Conservation (phyloP, 768 basidiomycete genomes). For the Naganishia antarctica region DNA sequence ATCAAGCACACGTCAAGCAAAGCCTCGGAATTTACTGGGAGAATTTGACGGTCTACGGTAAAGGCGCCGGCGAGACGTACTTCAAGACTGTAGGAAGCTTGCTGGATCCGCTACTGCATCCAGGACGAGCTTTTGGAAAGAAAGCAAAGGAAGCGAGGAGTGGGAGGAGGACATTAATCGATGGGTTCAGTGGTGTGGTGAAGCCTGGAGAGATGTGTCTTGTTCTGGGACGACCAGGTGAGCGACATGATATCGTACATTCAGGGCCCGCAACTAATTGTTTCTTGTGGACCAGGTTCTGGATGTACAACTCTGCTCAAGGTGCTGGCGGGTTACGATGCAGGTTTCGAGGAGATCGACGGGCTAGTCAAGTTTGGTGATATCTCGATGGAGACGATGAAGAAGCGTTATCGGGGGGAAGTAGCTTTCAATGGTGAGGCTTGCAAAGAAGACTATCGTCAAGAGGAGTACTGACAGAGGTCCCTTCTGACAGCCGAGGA, state of each 20-base stretch:
- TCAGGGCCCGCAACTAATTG: neutral
- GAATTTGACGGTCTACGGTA: conserved; percentile 9
- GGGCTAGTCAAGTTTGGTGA: conserved; percentile 74
- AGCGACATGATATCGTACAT: too few species aligned
- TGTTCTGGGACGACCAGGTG: conserved; percentile 76
- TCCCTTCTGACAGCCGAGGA: conserved; percentile 52
- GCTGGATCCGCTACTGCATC: conserved; percentile 1
- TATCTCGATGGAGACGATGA: conserved; percentile 62
- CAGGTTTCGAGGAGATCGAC: conserved; percentile 63
- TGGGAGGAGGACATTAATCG: conserved; percentile 35
- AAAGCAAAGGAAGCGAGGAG: conserved; percentile 7
- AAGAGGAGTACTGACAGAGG: too few species aligned
- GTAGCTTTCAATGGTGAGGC: conserved; percentile 57
- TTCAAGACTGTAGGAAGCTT: conserved; percentile 3
- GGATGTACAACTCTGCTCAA: conserved; percentile 67
- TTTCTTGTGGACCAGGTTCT: neutral
- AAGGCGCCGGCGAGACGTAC: conserved; percentile 7
- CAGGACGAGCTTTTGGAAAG: neutral
- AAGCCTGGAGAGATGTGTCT: conserved; percentile 64
- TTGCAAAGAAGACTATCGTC: neutral
- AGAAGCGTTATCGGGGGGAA: conserved; percentile 65
- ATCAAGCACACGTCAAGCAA: conserved; percentile 18
- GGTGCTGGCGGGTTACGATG: conserved; percentile 67
- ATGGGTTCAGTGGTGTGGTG: conserved; percentile 58
- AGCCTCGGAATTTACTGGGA: conserved; percentile 10